Base-by-base conservation (phyloP, 352 stramenopile genomes). In the Phytophthora kernoviae region DNA sequence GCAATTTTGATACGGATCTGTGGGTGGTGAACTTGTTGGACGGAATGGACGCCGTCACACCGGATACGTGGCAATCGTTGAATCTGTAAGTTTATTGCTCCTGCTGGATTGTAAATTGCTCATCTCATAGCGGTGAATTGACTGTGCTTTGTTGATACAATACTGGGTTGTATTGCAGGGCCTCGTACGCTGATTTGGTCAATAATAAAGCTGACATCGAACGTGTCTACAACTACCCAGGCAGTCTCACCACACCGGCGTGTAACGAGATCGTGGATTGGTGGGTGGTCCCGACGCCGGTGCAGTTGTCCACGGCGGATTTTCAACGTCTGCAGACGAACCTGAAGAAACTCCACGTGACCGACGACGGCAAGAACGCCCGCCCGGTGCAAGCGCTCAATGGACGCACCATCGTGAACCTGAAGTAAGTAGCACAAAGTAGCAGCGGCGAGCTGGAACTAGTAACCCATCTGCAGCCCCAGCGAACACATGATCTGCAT, bases 211-310 rank as follows among this genome's bases (percentile, higher is more conserved):
- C 24, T 22, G 18, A 65, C 42, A 39, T 39, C 4, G 49, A 65
- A 17, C 58, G 44, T 10, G 39, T 70, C 8, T 79, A 69, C 51
- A 87, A 87, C 70, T 87, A 87, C 62, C 46, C 72, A 2, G 77
- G 75, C 11, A 85, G 75, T 18, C 67, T 84, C 39, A 87, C 75
- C 10, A 81, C 75, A 2, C 77, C 77, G 5, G 46, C 59, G 10
- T 87, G 77, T 45, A 45, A 55, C 18, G 77, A 87, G 56, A 70
- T 68, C 20, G 75, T 83, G n/a, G 68, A 83, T 53, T 85, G 75
- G 78, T 88, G 75, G 73, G 70, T 88, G 32, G 44, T 87, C 30
- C 55, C 69, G 39, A 71, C 62, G 36, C 70, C 70, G 5, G 46
- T 85, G 27, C 61, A 58, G 26, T 48, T 83, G 42, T 79, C 70